Evolutionary conservation across 2,329 filamentous ascomycete genomes (phyloP).

Genomic region (Dothideomycetidae sp.): DNA sequence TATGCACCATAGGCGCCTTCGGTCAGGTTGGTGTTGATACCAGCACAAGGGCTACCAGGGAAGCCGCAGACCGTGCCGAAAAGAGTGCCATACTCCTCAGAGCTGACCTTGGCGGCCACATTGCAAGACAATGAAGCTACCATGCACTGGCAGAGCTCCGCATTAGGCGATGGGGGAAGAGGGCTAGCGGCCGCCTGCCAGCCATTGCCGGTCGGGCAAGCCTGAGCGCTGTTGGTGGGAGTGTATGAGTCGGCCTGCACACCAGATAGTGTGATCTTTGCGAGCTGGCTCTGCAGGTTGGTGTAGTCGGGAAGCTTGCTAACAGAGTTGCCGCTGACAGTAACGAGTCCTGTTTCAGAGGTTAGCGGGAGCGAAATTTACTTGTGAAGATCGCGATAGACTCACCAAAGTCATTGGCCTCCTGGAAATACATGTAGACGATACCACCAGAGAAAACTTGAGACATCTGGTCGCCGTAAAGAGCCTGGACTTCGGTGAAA

Average conservation of each 20-base stretch:
- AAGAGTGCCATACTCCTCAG: conserved; percentile 48
- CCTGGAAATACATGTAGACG: conserved; percentile 97
- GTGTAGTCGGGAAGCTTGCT: conserved; percentile 61
- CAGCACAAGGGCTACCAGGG: conserved; percentile 43
- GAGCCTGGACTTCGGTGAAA: conserved; percentile 71
- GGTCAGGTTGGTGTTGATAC: conserved; percentile 53
- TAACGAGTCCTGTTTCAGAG: conserved; percentile 44
- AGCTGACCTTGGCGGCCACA: conserved; percentile 43
- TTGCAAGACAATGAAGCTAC: conserved; percentile 56
- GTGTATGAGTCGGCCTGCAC: conserved; percentile 55
- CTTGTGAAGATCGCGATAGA: conserved; percentile 13
- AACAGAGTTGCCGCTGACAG: conserved; percentile 44
- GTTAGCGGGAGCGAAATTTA: conserved; percentile 12
- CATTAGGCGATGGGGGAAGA: conserved; percentile 73
- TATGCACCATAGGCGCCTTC: conserved; percentile 61
- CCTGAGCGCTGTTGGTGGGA: conserved; percentile 52
- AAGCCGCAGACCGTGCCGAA: conserved; percentile 62
- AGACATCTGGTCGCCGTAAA: conserved; percentile 73
- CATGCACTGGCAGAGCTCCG: conserved; percentile 76
- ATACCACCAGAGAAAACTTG: conserved; percentile 87
- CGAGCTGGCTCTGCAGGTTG: conserved; percentile 55
- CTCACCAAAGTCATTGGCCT: conserved; percentile 72
- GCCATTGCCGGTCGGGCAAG: conserved; percentile 52
- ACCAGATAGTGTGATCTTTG: conserved; percentile 49
- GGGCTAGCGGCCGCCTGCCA: conserved; percentile 55